Evolutionary conservation across 352 stramenopile genomes (phyloP).

Genomic region (Pythium coloratum): DNA sequence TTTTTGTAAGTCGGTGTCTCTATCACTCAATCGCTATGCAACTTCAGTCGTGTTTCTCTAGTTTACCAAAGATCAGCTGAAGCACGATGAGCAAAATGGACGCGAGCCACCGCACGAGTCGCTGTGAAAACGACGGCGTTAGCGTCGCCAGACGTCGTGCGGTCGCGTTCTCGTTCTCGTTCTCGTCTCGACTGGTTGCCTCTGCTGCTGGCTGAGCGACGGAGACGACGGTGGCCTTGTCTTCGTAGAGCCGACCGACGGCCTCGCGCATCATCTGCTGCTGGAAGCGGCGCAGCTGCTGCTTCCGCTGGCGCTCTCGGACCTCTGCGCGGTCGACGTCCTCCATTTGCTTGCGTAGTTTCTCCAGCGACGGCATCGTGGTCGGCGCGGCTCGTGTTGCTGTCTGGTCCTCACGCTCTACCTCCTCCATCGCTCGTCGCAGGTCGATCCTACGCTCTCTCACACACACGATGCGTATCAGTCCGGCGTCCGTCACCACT

Average conservation of each 20-base stretch:
- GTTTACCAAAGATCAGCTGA: conserved; percentile 14
- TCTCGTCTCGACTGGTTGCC: conserved; percentile 2
- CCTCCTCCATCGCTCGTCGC: conserved; percentile 31
- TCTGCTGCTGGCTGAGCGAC: background rate
- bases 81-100: conserved; percentile 15
- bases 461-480: background rate
- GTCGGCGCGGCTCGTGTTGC: background rate
- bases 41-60: conserved; percentile 16
- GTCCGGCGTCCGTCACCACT: background rate
- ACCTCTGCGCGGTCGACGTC: conserved; percentile 54
- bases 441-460: conserved; percentile 39
- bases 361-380: conserved; percentile 10
- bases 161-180: background rate
- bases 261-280: conserved; percentile 79
- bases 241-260: conserved; percentile 66
- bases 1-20: conserved; percentile 56
- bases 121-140: background rate
- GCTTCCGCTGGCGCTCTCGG: conserved; percentile 34
- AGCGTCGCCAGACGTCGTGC: background rate
- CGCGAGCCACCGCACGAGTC: conserved; percentile 17
- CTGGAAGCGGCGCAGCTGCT: conserved; percentile 48
- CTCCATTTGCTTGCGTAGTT: conserved; percentile 46
- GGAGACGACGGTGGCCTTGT: conserved; percentile 45
- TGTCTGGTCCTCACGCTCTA: background rate
- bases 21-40: background rate